Base-by-base conservation (phyloP, 331 rosid genomes). In the Spiraea crenata region DNA sequence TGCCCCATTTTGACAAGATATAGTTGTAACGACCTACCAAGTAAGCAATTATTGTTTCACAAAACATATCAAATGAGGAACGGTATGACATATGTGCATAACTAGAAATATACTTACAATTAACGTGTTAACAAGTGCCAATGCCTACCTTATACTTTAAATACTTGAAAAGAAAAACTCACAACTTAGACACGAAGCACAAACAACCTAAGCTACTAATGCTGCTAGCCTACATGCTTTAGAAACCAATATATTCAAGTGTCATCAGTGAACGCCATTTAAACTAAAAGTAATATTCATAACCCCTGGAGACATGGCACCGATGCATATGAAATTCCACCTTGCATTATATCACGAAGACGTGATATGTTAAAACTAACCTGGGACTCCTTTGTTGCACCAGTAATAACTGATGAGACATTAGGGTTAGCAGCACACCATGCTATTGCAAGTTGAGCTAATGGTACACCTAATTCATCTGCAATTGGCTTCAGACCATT, bases 371-470 rank as follows among this genome's bases (percentile, higher is more conserved):
- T 62, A 47, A 52, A 79, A 81, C 97, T 49, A 67, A 95, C 99
- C 99, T 95, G 99, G 76, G 96, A 87, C 76, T 95, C 99, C 77
- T 91, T 95, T 14, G 99, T 95, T 20, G 99, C 99, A 9, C 99
- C 99, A 54, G 95, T 86, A 39, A 95, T 95, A 65, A 95, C 99
- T 4, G 97, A 89, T 2, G 99, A 87, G 71, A 95, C 97, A 65
- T 91, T 91, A 50, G 97, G 99, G 84, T 95, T 95, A 9, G 95
- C 82, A 44, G 99, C 97, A 59, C 99, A 95, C 99, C 99, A 95
- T 0, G 97, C 97, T 77, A 95, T 91, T 46, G 96, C 87, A 63
- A 95, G 95, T 77, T 95, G 99, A 15, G 99, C 60, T 59, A 95
- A 74, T 2, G 97, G 92, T 77, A 91, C 97, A 6, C 91, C 92